Conservation (phyloP, 2,329 filamentous ascomycete genomes). For the Neocatenulostroma microsporum region DNA sequence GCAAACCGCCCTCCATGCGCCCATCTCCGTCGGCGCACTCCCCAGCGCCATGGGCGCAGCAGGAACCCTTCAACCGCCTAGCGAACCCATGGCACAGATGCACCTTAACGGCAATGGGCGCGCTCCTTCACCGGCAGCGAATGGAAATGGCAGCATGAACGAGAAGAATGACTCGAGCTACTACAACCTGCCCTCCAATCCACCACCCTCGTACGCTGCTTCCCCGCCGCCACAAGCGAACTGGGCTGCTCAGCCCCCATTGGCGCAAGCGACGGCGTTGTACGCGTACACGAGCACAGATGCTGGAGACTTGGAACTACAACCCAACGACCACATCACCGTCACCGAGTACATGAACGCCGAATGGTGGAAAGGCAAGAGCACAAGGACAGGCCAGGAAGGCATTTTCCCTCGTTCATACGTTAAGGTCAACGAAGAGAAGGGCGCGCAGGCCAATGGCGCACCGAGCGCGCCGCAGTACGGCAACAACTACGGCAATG, state of each 20-base stretch:
- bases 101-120: too few relatives aligned
- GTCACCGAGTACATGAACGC: slow-evolving; percentile 91
- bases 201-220: too few relatives aligned
- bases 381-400: slow-evolving; percentile 71
- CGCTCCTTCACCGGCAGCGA: too few relatives aligned
- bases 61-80: slow-evolving; percentile 18
- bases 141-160: slow-evolving; percentile 10
- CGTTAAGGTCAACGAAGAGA: slow-evolving; percentile 63
- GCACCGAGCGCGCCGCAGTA: slow-evolving; percentile 46
- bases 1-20: slow-evolving; percentile 52
- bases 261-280: slow-evolving; percentile 69
- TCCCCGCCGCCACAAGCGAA: slow-evolving; percentile 42
- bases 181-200: slow-evolving; percentile 32
- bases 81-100: slow-evolving; percentile 22
- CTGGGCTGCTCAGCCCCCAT: slow-evolving; percentile 45
- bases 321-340: slow-evolving; percentile 69
- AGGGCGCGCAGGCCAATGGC: slow-evolving; percentile 39
- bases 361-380: slow-evolving; percentile 93
- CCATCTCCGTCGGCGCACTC: slow-evolving; percentile 31
- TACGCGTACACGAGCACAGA: slow-evolving; percentile 78
- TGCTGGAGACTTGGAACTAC: slow-evolving; percentile 70
- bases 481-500: slow-evolving; percentile 42
- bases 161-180: slow-evolving; percentile 28
- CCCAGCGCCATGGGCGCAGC: slow-evolving; percentile 19
- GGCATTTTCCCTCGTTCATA: slow-evolving; percentile 96